Base-by-base conservation (phyloP, 805 yeast genomes). In the Candida saitoana region DNA sequence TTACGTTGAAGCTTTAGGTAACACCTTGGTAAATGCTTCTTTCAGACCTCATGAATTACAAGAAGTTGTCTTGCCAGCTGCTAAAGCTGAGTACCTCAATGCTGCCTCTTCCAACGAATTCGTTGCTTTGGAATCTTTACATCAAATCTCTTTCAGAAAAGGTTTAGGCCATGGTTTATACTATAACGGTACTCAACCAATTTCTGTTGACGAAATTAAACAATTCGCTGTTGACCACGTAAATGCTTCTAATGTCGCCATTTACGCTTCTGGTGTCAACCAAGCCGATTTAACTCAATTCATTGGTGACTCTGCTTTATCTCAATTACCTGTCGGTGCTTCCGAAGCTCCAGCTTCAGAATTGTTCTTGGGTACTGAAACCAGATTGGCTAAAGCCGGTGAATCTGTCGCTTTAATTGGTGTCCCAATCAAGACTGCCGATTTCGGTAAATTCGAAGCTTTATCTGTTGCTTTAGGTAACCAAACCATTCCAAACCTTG, bases 91-190 rank as follows among this genome's bases (percentile, higher is more conserved):
- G 65, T 62, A 75, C 50, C 60, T 69, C n/a, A 66, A 69, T 36
- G 81, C 84, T 30, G 58, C 67, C 43, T 55, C 71, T 12, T 65
- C 73, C 53, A 75, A 87, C 44, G 63, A 67, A 46, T 76, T 71
- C 63, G 69, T 71, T 48, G 95, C 93, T 34, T 63, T 80, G 48
- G 96, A 89, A 68, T 77, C 80, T 52, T 78, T 88, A 60, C 91
- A 87, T 70, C 79, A 80, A 54, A 69, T 81, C 46, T 79, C 95
- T 39, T 93, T 85, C 80, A 86, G 93, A 75, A 73, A 67, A 47
- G 97, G 96, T 42, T 79, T 87, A 57, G 97, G 96, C 58, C 79
- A 83, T 67, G 84, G 96, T 50, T 74, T 87, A 56, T 76, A 76
- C 63, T 87, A 77, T 62, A 84, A 85, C 63, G 85, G 87, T 47